A percentile compares a stretch with the other conserved stretches of the same genome.
Evolutionary conservation across 2,329 filamentous ascomycete genomes (phyloP).

Genomic region (Ophiostoma ulmi): DNA sequence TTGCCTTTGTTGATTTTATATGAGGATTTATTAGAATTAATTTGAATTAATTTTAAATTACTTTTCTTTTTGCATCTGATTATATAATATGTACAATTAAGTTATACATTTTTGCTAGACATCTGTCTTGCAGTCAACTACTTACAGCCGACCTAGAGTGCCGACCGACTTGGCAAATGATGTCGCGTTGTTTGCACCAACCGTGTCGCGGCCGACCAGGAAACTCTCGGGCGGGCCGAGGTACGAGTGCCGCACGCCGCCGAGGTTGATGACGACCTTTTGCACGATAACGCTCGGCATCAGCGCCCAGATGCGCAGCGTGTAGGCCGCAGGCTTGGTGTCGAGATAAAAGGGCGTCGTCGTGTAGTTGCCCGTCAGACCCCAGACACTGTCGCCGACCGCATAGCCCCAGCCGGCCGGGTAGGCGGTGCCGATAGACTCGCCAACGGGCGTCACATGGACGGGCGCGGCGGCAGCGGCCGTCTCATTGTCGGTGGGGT

Average conservation of each 20-base stretch:
- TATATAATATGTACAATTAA: not conserved
- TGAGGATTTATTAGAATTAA: not conserved
- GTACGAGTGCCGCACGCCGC: conserved; percentile 50
- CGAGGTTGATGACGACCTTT: conserved; percentile 52
- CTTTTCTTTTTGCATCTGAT: not conserved
- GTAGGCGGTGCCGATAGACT: conserved; percentile 39
- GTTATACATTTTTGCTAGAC: not conserved
- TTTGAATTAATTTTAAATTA: not conserved
- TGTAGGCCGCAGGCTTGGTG: conserved; percentile 41
- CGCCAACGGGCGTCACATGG: conserved; percentile 40
- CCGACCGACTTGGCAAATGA: conserved; percentile 35
- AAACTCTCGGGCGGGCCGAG: conserved; percentile 55
- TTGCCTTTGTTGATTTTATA: not conserved
- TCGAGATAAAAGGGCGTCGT: conserved; percentile 41
- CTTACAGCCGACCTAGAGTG: conserved; percentile 23
- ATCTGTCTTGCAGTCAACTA: not conserved
- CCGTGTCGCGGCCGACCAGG: conserved; percentile 39
- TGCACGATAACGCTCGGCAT: conserved; percentile 51
- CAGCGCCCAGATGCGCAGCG: conserved; percentile 47
- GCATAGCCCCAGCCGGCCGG: conserved; percentile 41
- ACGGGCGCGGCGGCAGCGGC: conserved; percentile 32
- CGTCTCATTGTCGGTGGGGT: conserved; percentile 34
- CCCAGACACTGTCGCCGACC: conserved; percentile 46
- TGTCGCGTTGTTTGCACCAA: conserved; percentile 37
- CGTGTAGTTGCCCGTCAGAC: conserved; percentile 41